Conservation (phyloP, 371 early-diverging fungal genomes). For the Amoeboaphelidium protococcarum region DNA sequence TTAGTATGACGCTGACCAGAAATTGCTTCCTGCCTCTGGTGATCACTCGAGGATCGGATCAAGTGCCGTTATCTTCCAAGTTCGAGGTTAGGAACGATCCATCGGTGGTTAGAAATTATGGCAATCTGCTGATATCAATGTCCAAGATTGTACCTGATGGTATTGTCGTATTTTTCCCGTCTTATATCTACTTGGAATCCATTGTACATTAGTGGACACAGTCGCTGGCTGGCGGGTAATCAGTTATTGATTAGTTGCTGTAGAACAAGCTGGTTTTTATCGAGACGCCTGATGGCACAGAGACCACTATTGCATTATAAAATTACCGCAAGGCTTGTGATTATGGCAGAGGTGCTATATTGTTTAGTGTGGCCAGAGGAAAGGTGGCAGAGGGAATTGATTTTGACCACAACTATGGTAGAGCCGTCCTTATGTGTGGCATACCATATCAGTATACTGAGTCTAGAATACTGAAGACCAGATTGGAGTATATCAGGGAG, state of each 20-base stretch:
- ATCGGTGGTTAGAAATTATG: constrained; percentile 97
- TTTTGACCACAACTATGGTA: constrained; percentile 97
- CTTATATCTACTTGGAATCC: constrained; percentile 96
- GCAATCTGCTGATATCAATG: constrained; percentile 85
- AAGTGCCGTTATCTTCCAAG: constrained; percentile 81
- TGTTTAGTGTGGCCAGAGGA: constrained; percentile 98
- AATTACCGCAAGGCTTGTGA: constrained; percentile 94
- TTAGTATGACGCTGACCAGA: constrained; percentile 75
- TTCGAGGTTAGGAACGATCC: constrained; percentile 96
- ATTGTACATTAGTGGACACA: constrained; percentile 97
- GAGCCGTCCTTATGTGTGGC: constrained; percentile 88
- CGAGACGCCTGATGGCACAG: constrained; percentile 97
- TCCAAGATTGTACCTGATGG: constrained; percentile 93
- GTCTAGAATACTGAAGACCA: constrained; percentile 76
- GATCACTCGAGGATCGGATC: constrained; percentile 92
- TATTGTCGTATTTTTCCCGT: constrained; percentile 96
- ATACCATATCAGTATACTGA: constrained; percentile 99
- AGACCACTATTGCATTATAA: constrained; percentile 81
- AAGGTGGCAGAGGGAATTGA: constrained; percentile 99
- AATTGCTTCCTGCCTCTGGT: constrained; percentile 87
- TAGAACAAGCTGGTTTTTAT: constrained; percentile 95
- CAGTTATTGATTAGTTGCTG: constrained; percentile 75
- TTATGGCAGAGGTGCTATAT: constrained; percentile 93
- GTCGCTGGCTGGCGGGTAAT: too few species aligned
- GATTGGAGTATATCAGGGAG: constrained; percentile 82